Conservation (phyloP, 78 protist genomes). For the Dictyostelium brefeldianum region DNA sequence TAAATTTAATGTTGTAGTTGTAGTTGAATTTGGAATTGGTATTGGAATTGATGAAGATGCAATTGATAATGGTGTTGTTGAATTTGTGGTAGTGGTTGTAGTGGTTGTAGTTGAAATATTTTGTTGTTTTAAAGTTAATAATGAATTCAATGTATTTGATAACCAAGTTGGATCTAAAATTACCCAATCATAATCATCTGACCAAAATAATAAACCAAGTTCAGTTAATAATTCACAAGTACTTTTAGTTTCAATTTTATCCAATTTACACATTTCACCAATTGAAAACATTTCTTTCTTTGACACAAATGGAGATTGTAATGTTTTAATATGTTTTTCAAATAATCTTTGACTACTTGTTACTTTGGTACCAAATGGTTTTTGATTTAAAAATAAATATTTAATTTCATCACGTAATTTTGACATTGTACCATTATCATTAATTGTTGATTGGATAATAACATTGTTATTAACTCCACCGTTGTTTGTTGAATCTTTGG, state of each 20-base stretch:
- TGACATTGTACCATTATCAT: background rate
- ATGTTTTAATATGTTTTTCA: slow-evolving; percentile 63
- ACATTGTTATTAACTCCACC: background rate
- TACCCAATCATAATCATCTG: slow-evolving; percentile 66
- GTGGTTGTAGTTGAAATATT: background rate
- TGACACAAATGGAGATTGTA: slow-evolving; percentile 41
- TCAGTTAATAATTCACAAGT: slow-evolving; percentile 46
- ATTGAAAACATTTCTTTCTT: slow-evolving; percentile 39
- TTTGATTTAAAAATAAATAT: slow-evolving; percentile 18
- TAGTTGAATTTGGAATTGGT: slow-evolving; percentile 4
- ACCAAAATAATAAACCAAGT: slow-evolving; percentile 35
- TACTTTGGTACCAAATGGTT: slow-evolving; percentile 26
- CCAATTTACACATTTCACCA: slow-evolving; percentile 70
- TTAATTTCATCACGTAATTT: slow-evolving; percentile 57
- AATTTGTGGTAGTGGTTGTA: background rate
- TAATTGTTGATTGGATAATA: background rate
- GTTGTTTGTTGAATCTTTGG: background rate
- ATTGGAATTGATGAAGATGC: background rate
- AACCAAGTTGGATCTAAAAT: slow-evolving; percentile 61
- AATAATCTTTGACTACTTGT: slow-evolving; percentile 42
- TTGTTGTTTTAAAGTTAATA: slow-evolving; percentile 27
- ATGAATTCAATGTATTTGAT: slow-evolving; percentile 24
- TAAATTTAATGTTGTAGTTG: background rate
- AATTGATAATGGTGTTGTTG: background rate
- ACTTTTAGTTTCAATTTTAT: slow-evolving; percentile 28